A percentile compares a stretch with the other conserved stretches of the same genome.
These are phyloP conservation scores for Biscogniauxia sp. DNA, from an alignment of 2,329 filamentous ascomycete genomes.

Conservation along the genomic window DNA sequence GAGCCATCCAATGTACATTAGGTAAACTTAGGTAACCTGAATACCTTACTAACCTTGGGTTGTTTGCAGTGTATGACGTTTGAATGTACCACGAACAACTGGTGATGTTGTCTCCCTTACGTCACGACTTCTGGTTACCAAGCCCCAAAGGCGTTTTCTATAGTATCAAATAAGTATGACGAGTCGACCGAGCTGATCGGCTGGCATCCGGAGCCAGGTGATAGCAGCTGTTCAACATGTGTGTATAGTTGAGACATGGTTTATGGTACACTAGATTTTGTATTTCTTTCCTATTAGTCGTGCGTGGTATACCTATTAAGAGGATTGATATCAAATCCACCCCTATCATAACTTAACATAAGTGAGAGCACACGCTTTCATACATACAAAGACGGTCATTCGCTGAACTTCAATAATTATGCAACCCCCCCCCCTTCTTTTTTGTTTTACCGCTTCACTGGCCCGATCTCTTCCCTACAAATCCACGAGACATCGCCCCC, in stretches of 20 bases:
- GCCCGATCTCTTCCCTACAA: not conserved
- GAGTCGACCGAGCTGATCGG: too few relatives aligned
- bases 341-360: not conserved
- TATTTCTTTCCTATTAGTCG: not conserved
- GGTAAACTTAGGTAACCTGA: too few relatives aligned
- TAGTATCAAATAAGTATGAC: too few relatives aligned
- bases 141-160: not conserved
- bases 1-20: too few relatives aligned
- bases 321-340: not conserved
- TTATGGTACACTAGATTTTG: not conserved
- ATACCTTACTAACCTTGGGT: not conserved
- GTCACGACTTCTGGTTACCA: not conserved
- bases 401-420: not conserved
- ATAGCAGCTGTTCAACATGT: not conserved
- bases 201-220: not conserved
- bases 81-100: not conserved
- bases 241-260: not conserved
- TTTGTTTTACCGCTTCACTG: not conserved
- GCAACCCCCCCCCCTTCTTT: too few relatives aligned
- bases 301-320: not conserved
- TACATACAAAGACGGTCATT: not conserved
- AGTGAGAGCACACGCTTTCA: not conserved
- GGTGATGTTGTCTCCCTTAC: not conserved
- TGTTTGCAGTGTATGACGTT: not conserved
- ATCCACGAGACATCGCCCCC: not conserved